phyloP scores from a whole-genome alignment of 257 asterid genomes.

The Nicotiana undulata region DNA sequence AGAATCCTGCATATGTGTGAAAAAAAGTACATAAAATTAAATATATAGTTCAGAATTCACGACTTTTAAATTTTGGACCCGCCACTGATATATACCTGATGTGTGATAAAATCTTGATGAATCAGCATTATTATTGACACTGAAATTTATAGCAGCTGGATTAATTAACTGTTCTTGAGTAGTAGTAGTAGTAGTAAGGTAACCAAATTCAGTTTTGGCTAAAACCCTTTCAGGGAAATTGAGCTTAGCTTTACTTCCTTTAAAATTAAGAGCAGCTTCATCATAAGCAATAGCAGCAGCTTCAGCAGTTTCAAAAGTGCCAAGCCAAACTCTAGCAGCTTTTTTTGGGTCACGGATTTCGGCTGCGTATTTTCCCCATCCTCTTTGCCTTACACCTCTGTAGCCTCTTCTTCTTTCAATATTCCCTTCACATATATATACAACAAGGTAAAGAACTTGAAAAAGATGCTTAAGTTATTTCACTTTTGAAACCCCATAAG shows the following conservation, averaged over 20 bases:
- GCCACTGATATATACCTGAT: not conserved
- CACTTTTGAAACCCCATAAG: too few species aligned
- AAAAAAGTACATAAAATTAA: not conserved
- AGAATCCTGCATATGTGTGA: not conserved
- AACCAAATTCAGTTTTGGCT: slow-evolving; percentile 7
- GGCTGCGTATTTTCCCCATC: slow-evolving; percentile 11
- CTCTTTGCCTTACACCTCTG: slow-evolving; percentile 12
- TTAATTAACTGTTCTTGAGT: too few species aligned
- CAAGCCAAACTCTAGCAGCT: slow-evolving; percentile 11
- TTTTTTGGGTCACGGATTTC: slow-evolving; percentile 13
- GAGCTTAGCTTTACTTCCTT: slow-evolving; percentile 14
- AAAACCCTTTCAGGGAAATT: slow-evolving; percentile 11
- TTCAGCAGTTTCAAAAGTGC: slow-evolving; percentile 10
- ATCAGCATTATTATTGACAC: not conserved
- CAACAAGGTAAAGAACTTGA: not conserved
- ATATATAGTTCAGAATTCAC: not conserved
- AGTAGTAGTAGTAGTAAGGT: not conserved
- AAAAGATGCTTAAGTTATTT: not conserved
- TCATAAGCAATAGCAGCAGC: slow-evolving; percentile 13
- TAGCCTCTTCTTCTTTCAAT: slow-evolving; percentile 1
- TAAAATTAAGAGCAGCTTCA: slow-evolving; percentile 13
- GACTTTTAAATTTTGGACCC: not conserved
- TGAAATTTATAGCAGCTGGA: not conserved
- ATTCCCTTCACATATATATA: not conserved
- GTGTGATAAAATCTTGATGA: not conserved